These are phyloP conservation scores for Larix kaempferi DNA, from an alignment of 75 land plant genomes.

Conservation along the genomic window DNA sequence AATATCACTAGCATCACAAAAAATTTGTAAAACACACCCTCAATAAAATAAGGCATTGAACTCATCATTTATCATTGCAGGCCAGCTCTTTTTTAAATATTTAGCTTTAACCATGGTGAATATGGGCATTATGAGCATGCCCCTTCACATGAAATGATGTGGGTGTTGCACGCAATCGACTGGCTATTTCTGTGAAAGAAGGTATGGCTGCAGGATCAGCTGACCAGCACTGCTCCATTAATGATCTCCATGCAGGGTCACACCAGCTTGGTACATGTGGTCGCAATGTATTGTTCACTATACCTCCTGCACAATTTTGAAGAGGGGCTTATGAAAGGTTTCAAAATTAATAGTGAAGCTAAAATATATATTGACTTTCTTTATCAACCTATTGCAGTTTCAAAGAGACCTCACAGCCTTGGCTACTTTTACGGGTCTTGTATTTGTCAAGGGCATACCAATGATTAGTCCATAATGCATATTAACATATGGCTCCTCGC, in stretches of 20 bases:
- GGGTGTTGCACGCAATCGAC: constrained; percentile 46
- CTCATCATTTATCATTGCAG: neutral
- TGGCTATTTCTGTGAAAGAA: constrained; percentile 60
- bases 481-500: constrained; percentile 86
- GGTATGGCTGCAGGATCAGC: constrained; percentile 73
- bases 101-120: constrained; percentile 6
- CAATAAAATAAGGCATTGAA: neutral
- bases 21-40: neutral
- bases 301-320: constrained; percentile 52
- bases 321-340: neutral
- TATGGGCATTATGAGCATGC: constrained; percentile 14
- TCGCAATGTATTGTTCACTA: constrained; percentile 69
- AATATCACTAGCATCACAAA: neutral
- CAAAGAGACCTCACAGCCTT: neutral
- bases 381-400: neutral
- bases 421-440: neutral
- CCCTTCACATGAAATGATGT: constrained; percentile 33
- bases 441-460: constrained; percentile 36
- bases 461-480: constrained; percentile 88
- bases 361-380: neutral
- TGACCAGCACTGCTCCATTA: constrained; percentile 89
- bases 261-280: constrained; percentile 62
- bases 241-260: constrained; percentile 62
- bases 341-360: neutral
- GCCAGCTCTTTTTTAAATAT: too few relatives aligned